phyloP scores from a whole-genome alignment of 495 filamentous ascomycete genomes.

The Annulohypoxylon moriforme region DNA sequence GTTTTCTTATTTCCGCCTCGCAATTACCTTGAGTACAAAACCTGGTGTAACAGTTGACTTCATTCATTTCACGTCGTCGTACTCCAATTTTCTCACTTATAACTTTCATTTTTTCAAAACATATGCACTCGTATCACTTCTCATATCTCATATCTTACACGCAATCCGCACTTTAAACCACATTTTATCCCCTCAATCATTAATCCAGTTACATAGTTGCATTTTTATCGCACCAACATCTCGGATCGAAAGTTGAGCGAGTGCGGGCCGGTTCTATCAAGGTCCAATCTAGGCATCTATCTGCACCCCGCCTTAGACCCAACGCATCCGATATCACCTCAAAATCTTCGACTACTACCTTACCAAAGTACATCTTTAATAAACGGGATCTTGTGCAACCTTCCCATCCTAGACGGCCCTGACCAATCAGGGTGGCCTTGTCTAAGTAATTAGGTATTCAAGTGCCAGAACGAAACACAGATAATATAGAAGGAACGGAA shows the following conservation, averaged over 20 bases:
- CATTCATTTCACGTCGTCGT: not conserved
- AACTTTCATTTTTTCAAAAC: not conserved
- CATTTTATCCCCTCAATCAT: not conserved
- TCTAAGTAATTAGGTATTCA: not conserved
- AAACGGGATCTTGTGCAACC: not conserved
- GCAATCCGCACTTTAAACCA: not conserved
- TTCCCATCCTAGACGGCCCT: not conserved
- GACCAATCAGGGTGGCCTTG: slow-evolving; percentile 20
- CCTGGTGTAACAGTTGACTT: not conserved
- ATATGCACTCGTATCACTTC: not conserved
- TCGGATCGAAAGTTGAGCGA: not conserved
- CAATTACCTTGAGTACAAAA: not conserved
- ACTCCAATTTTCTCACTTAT: not conserved
- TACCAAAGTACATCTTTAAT: not conserved
- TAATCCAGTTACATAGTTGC: not conserved
- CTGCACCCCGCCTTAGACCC: slow-evolving; percentile 25
- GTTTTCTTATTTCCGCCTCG: not conserved
- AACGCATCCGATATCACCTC: slow-evolving; percentile 28
- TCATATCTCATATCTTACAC: not conserved
- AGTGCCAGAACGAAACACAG: not conserved
- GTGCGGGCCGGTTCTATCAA: not conserved
- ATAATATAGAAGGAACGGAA: not conserved
- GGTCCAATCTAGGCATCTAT: not conserved
- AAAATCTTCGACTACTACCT: not conserved
- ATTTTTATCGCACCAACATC: not conserved